phyloP scores from a whole-genome alignment of 1,139 yeast genomes.

The Scheffersomyces quercinus region DNA sequence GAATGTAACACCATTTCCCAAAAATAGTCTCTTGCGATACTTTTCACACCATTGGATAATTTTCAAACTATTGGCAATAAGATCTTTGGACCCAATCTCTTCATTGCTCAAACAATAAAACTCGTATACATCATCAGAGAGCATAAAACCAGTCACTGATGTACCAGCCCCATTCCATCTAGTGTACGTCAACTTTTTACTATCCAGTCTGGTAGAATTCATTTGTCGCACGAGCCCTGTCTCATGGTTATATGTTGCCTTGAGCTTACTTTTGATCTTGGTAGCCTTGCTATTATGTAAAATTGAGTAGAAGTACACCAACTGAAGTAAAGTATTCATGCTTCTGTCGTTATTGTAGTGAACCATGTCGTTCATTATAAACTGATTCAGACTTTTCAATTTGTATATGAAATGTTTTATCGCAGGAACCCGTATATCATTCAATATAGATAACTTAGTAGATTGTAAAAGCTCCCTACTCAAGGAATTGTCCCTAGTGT shows the following conservation, averaged over 20 bases:
- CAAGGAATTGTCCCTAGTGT: conserved; percentile 29
- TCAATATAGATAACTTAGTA: conserved; percentile 20
- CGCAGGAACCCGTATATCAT: conserved; percentile 58
- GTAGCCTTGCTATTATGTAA: conserved; percentile 31
- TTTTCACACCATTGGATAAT: conserved; percentile 44
- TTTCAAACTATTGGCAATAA: conserved; percentile 33
- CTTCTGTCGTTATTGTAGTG: conserved; percentile 15
- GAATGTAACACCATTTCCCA: conserved; percentile 26
- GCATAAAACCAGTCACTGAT: conserved; percentile 38
- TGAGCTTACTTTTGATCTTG: conserved; percentile 13
- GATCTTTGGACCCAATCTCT: conserved; percentile 26
- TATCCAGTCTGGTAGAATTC: conserved; percentile 4
- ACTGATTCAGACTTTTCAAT: conserved; percentile 49
- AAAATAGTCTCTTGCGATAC: conserved; percentile 35
- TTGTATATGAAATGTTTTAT: conserved; percentile 82
- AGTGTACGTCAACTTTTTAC: conserved; percentile 37
- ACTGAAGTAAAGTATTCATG: conserved; percentile 21
- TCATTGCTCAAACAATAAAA: conserved; percentile 41
- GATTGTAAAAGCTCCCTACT: conserved; percentile 29
- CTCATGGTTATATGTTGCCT: not conserved
- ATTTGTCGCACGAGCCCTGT: not conserved
- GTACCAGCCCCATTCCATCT: conserved; percentile 23
- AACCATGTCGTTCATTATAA: conserved; percentile 29
- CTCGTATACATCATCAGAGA: conserved; percentile 36
- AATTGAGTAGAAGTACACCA: conserved; percentile 33